Evolutionary conservation across 495 filamentous ascomycete genomes (phyloP).

Genomic region (Astrothelium macrocarpum): DNA sequence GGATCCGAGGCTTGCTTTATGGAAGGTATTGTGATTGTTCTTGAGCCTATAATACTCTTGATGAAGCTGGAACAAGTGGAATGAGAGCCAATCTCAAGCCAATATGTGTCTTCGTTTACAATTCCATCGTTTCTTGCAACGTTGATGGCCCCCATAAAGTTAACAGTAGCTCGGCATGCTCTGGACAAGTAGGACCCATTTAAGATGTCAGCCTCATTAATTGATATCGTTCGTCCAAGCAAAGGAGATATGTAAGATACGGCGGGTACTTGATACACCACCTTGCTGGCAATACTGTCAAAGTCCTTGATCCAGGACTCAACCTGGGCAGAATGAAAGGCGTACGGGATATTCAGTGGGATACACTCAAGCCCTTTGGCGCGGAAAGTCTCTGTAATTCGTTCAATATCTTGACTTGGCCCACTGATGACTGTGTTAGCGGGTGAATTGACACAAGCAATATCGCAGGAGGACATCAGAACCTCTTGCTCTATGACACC

Average conservation of each 20-base stretch:
- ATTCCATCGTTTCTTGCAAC: constrained; percentile 14
- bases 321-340: constrained; percentile 73
- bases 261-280: constrained; percentile 52
- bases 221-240: constrained; percentile 47
- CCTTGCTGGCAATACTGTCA: constrained; percentile 44
- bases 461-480: constrained; percentile 30
- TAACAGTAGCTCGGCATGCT: constrained; percentile 60
- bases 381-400: constrained; percentile 8
- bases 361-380: constrained; percentile 23
- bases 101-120: constrained; percentile 24
- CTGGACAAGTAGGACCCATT: constrained; percentile 47
- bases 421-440: constrained; percentile 28
- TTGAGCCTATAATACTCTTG: constrained; percentile 23
- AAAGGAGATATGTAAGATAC: constrained; percentile 65
- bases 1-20: constrained; percentile 6
- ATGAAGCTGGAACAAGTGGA: constrained; percentile 27
- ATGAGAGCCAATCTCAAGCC: constrained; percentile 38
- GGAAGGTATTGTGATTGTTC: constrained; percentile 2
- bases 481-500: not conserved
- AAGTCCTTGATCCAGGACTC: constrained; percentile 62
- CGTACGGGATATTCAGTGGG: constrained; percentile 62
- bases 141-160: constrained; percentile 54
- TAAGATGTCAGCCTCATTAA: constrained; percentile 64
- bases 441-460: constrained; percentile 33
- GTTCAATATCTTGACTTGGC: constrained; percentile 13